Conservation (phyloP, 2,329 filamentous ascomycete species). For the Aureobasidium namibiae region DNA sequence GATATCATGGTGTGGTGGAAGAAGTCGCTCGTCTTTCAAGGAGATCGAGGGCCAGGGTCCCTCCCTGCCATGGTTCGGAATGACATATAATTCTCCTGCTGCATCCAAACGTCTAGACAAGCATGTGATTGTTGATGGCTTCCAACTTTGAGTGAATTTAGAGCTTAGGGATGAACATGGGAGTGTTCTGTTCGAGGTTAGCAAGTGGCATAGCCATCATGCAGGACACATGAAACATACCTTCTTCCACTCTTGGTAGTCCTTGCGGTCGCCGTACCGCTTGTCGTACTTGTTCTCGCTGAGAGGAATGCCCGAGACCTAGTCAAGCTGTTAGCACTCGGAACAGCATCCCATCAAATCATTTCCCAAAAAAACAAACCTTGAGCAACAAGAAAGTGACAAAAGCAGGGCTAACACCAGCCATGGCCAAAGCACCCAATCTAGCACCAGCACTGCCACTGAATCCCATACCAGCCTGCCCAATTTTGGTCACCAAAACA, state of each 20-base stretch:
- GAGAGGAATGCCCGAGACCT: slow-evolving; percentile 50
- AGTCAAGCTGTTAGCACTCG: not conserved
- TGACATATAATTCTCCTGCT: not conserved
- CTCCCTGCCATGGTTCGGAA: not conserved
- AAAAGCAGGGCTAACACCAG: slow-evolving; percentile 55
- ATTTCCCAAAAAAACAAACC: slow-evolving; percentile 35
- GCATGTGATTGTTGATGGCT: not conserved
- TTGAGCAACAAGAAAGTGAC: slow-evolving; percentile 55
- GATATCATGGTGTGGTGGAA: too few relatives aligned
- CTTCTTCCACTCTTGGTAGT: slow-evolving; percentile 58
- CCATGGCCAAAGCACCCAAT: slow-evolving; percentile 41
- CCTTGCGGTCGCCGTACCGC: slow-evolving; percentile 53
- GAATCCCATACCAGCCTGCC: slow-evolving; percentile 51
- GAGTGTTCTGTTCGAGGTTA: slow-evolving; percentile 44
- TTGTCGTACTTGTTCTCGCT: slow-evolving; percentile 63
- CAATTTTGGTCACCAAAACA: slow-evolving; percentile 45
- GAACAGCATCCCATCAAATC: not conserved
- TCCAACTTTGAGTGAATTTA: slow-evolving; percentile 19
- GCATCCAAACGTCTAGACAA: not conserved
- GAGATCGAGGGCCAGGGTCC: too few relatives aligned
- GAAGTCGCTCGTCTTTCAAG: too few relatives aligned
- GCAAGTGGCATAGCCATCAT: not conserved
- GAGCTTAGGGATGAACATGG: slow-evolving; percentile 56
- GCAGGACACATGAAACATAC: not conserved
- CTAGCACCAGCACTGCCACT: slow-evolving; percentile 36